Evolutionary conservation across 2,329 filamentous ascomycete species (phyloP), one percentile per base, ranked within the genome.

Genomic region (Ophiocordyceps camponoti-leonardi): DNA sequence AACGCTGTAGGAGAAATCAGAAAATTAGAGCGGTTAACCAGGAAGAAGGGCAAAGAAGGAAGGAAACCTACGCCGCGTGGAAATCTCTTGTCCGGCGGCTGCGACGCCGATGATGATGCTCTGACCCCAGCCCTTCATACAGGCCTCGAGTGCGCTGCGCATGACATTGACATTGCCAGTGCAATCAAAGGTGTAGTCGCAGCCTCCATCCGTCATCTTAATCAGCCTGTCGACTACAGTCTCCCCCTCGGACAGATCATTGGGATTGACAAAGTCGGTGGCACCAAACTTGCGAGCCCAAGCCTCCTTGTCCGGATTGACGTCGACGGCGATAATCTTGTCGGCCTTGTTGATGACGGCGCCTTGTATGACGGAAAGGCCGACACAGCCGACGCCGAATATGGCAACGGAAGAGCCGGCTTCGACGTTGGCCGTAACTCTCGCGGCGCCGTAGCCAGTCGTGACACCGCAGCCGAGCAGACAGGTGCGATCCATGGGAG

Each of bases 171-270:
- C 88, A 59, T 96, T 96, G 49, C 92, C 92, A 7, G 92, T 98
- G 75, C 92, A 96, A 71, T 98, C 92, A 62, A 98, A 98, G 44
- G 92, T 98, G 72, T 95, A 96, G 71, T 98, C 92, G 63, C 87
- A 94, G 44, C 92, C 92, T 53, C 92, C 92, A 58, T 96, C 92
- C 2, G 92, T 98, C 83, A 96, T 87, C 67, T 96, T 90, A 54
- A 96, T 79, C 52, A 98, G 75, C 70, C 90, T 83, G 59, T 94
- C 86, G 57, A 93, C 86, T 54, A 96, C 83, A 49, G 76, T 86
- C 73, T 90, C 83, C 51, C 73, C 75, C 54, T 77, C 72, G 50
- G 35, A 14, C 11, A 90, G 69, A 65, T 90, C 81, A 48, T 74
- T 79, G 41, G 92, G 92, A 73, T 98, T 96, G 57, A 98, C 84